Conservation (phyloP, 768 basidiomycete genomes). For the Mrakia hoshinonis region DNA sequence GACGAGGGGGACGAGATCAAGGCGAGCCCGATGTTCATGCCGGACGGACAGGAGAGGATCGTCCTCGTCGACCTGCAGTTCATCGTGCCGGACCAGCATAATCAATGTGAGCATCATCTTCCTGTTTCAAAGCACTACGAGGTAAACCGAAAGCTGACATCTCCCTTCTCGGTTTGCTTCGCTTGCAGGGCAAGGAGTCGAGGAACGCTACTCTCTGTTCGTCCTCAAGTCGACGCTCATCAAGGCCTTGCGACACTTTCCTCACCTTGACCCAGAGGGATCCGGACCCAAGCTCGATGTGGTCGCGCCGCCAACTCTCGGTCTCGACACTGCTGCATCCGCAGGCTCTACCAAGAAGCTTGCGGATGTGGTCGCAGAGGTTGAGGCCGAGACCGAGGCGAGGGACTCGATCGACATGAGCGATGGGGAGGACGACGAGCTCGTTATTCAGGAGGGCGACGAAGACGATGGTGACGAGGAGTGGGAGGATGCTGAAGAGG, state of each 20-base stretch:
- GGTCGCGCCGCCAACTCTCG: not conserved
- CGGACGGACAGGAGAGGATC: constrained; percentile 17
- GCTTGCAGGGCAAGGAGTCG: not conserved
- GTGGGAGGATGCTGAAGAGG: constrained; percentile 2
- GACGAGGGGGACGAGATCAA: not conserved
- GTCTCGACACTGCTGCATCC: not conserved
- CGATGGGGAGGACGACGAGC: not conserved
- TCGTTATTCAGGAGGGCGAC: constrained; percentile 2
- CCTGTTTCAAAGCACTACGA: not conserved
- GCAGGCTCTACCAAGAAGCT: not conserved
- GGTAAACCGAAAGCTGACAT: not conserved
- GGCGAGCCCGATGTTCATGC: constrained; percentile 20
- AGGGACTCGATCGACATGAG: not conserved
- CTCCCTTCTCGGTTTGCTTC: not conserved
- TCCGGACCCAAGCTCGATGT: not conserved
- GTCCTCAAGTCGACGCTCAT: constrained; percentile 24
- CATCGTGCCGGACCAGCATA: not conserved
- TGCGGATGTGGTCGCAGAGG: not conserved
- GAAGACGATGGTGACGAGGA: constrained; percentile 5
- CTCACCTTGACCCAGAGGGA: constrained; percentile 14
- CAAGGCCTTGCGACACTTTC: constrained; percentile 20
- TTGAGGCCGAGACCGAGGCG: not conserved
- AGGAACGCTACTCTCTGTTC: constrained; percentile 20
- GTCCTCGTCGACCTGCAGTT: constrained; percentile 18
- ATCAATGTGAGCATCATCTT: not conserved